Conservation (phyloP, 768 basidiomycete genomes). For the Suillus sp. region DNA sequence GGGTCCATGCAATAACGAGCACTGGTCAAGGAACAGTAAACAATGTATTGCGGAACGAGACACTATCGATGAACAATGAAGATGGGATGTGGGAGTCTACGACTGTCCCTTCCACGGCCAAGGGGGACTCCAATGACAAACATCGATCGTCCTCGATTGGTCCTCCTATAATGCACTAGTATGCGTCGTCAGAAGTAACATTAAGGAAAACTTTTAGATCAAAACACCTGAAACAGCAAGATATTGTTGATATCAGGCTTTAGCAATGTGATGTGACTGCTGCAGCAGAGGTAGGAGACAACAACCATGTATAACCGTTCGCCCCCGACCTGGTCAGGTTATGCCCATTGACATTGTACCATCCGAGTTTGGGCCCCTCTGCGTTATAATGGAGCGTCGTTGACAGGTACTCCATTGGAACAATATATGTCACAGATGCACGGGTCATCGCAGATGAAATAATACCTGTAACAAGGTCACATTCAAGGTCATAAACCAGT, state of each 20-base stretch:
- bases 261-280: no score
- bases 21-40: background rate
- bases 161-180: background rate
- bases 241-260: no score
- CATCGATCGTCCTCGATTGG: background rate
- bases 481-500: no score
- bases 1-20: background rate
- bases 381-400: background rate
- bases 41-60: background rate
- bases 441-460: background rate
- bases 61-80: background rate
- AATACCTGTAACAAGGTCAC: background rate
- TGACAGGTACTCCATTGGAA: background rate
- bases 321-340: background rate
- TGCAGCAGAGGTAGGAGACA: no score
- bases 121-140: background rate
- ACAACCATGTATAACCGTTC: no score
- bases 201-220: background rate
- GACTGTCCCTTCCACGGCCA: background rate
- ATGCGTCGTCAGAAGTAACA: background rate
- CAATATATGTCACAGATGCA: background rate
- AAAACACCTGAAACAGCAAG: no score
- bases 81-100: background rate
- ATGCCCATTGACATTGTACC: background rate
- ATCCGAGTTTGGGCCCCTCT: background rate